Percentiles rank a stretch among this genome's conserved stretches.
Evolutionary conservation across 371 early-diverging fungal genomes (phyloP).

Genomic region (Mucor irregularis): DNA sequence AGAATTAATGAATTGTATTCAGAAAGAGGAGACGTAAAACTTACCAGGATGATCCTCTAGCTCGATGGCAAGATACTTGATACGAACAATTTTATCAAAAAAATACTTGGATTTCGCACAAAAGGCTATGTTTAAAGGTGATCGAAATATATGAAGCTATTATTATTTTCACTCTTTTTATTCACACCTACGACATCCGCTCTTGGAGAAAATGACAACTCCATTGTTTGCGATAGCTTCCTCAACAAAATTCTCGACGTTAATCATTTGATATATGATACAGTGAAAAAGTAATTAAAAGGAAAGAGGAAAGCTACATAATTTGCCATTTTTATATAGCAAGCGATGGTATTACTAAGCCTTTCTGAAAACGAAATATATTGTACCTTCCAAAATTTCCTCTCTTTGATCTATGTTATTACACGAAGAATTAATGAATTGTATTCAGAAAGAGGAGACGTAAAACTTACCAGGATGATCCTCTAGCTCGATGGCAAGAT

Average conservation of each 20-base stretch:
- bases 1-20: neutral
- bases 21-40: neutral
- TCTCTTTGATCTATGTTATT: constrained; percentile 46
- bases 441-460: neutral
- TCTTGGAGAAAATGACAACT: constrained; percentile 71
- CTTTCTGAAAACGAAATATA: too few relatives aligned
- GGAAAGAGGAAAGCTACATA: too few relatives aligned
- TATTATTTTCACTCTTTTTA: too few relatives aligned
- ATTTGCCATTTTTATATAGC: too few relatives aligned
- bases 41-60: neutral
- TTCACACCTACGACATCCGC: constrained; percentile 61
- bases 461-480: neutral
- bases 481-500: neutral
- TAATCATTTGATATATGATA: too few relatives aligned
- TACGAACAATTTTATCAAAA: too few relatives aligned
- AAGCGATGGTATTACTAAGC: too few relatives aligned
- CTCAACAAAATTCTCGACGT: constrained; percentile 14
- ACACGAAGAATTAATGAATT: neutral
- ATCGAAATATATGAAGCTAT: too few relatives aligned
- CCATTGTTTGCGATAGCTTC: constrained; percentile 22
- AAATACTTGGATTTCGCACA: too few relatives aligned
- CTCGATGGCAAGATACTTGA: neutral
- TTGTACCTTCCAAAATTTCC: too few relatives aligned
- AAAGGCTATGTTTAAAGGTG: too few relatives aligned
- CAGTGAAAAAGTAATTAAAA: too few relatives aligned